These are phyloP conservation scores for Gossypium davidsonii DNA, from an alignment of 441 rosid genomes.

Conservation along the genomic window DNA sequence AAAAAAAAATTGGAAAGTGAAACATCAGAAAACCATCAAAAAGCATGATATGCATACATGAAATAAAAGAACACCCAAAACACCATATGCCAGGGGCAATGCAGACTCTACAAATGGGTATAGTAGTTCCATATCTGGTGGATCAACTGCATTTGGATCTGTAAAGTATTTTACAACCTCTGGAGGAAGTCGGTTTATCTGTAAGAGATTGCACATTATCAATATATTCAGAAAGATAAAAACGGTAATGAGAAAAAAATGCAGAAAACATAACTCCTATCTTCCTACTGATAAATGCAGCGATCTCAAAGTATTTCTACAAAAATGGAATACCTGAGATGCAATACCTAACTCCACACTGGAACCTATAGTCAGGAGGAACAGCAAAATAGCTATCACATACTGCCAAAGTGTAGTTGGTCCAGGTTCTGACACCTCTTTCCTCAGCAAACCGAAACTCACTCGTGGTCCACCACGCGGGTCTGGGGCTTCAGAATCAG, in stretches of 20 bases:
- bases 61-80: slow-evolving; percentile 77
- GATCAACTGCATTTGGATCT: slow-evolving; percentile 78
- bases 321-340: slow-evolving; percentile 58
- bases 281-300: slow-evolving; percentile 1
- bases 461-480: slow-evolving; percentile 97
- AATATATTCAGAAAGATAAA: neutral
- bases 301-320: neutral
- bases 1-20: neutral
- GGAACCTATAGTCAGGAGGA: slow-evolving; percentile 83
- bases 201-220: slow-evolving; percentile 22
- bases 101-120: slow-evolving; percentile 90
- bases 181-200: slow-evolving; percentile 91
- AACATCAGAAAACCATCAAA: neutral
- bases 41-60: slow-evolving; percentile 49
- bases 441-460: slow-evolving; percentile 86
- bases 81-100: slow-evolving; percentile 89
- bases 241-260: slow-evolving; percentile 8
- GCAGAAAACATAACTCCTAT: neutral
- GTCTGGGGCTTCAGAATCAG: slow-evolving; percentile 83
- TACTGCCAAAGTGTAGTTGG: slow-evolving; percentile 98
- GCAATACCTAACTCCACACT: slow-evolving; percentile 92
- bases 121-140: slow-evolving; percentile 83
- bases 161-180: slow-evolving; percentile 89
- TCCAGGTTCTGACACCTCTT: slow-evolving; percentile 94
- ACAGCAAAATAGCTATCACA: slow-evolving; percentile 75